Evolutionary conservation across 2,329 filamentous ascomycete species (phyloP).

Genomic region (Microcyclospora tardicrescens): DNA sequence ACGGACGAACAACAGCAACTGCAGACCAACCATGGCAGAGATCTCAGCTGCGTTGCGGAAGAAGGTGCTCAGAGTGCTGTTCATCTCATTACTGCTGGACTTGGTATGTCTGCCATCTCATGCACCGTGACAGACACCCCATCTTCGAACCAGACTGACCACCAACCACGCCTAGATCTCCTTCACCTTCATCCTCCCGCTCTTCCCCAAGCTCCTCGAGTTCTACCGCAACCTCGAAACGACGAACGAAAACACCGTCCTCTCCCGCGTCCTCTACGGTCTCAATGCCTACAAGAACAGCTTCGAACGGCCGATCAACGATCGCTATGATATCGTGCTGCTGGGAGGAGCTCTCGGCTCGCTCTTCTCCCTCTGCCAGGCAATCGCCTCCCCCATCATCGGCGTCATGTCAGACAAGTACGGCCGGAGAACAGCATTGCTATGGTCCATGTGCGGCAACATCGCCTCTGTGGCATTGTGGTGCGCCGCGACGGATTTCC

Average conservation of each 20-base stretch:
- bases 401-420: slow-evolving; percentile 77
- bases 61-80: slow-evolving; percentile 73
- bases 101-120: slow-evolving; percentile 48
- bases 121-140: too few species aligned
- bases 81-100: slow-evolving; percentile 79
- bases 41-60: slow-evolving; percentile 39
- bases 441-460: slow-evolving; percentile 88
- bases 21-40: neutral
- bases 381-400: slow-evolving; percentile 82
- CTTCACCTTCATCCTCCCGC: slow-evolving; percentile 93
- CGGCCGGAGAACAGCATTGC: slow-evolving; percentile 73
- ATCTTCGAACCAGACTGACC: neutral
- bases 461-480: slow-evolving; percentile 86
- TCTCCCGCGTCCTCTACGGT: slow-evolving; percentile 66
- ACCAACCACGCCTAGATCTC: slow-evolving; percentile 54
- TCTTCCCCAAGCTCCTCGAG: slow-evolving; percentile 88
- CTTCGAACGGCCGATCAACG: slow-evolving; percentile 85
- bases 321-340: slow-evolving; percentile 91
- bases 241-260: slow-evolving; percentile 45
- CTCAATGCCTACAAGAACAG: slow-evolving; percentile 91
- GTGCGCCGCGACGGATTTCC: slow-evolving; percentile 87
- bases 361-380: slow-evolving; percentile 84
- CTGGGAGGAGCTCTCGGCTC: slow-evolving; percentile 88
- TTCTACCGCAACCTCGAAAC: slow-evolving; percentile 86
- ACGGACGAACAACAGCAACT: too few species aligned